phyloP scores from a whole-genome alignment of 1,139 yeast genomes.

The Citeromyces siamensis region DNA sequence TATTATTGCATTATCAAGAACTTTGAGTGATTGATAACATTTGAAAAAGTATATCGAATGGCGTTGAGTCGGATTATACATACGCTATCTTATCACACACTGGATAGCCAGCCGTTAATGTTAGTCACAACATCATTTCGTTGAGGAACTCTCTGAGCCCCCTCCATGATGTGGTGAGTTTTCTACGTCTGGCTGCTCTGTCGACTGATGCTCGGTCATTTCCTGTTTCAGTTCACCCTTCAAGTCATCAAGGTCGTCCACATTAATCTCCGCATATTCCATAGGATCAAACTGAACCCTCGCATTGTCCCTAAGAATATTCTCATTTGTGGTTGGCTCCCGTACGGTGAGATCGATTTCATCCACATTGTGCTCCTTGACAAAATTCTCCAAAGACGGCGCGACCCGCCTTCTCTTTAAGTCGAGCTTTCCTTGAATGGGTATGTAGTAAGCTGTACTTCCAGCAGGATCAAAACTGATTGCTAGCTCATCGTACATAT shows the following conservation, averaged over 20 bases:
- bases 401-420: conserved; percentile 74
- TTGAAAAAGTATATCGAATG: no score
- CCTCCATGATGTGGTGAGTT: no score
- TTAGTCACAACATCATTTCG: no score
- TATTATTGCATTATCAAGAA: no score
- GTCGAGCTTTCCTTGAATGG: conserved; percentile 67
- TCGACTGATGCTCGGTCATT: no score
- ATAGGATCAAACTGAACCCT: conserved; percentile 72
- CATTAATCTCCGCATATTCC: conserved; percentile 46
- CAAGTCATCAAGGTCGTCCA: conserved; percentile 22
- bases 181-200: no score
- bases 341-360: conserved; percentile 49
- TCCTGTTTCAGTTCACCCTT: conserved; percentile 7
- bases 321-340: conserved; percentile 64
- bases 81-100: no score
- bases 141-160: no score
- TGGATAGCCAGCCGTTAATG: no score
- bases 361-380: conserved; percentile 26
- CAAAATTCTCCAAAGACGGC: conserved; percentile 26
- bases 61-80: no score
- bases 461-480: conserved; percentile 39
- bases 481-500: conserved; percentile 43
- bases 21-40: no score
- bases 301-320: conserved; percentile 50
- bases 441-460: conserved; percentile 56